phyloP scores from a whole-genome alignment of 495 filamentous ascomycete genomes.

The Talaromyces nanjingensis region DNA sequence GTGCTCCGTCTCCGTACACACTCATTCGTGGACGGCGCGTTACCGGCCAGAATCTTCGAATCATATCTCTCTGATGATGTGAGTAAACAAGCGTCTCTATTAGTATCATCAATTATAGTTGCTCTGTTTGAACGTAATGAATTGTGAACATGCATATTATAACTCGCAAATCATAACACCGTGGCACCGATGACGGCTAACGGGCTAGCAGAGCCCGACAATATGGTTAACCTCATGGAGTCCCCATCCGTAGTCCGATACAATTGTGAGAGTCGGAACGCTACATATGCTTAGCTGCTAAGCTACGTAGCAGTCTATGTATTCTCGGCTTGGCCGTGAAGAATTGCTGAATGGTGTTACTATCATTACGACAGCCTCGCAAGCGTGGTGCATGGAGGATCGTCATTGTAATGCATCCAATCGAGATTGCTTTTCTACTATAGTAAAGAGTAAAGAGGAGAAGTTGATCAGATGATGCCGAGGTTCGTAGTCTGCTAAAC shows the following conservation, averaged over 20 bases:
- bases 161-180: not conserved
- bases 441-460: not conserved
- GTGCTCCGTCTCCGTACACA: not conserved
- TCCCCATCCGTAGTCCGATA: not conserved
- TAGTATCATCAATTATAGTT: too few relatives aligned
- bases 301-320: not conserved
- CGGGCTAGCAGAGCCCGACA: slow-evolving; percentile 5
- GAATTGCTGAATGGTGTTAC: not conserved
- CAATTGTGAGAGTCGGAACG: not conserved
- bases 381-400: not conserved
- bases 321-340: not conserved
- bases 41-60: not conserved
- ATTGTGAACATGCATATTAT: not conserved
- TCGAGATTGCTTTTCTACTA: not conserved
- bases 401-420: not conserved
- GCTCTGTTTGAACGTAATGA: too few relatives aligned
- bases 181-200: not conserved
- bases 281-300: not conserved
- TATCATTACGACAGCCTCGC: not conserved
- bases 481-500: not conserved
- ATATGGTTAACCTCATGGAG: slow-evolving; percentile 7
- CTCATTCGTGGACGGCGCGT: too few relatives aligned
- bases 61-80: too few relatives aligned
- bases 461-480: not conserved
- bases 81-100: too few relatives aligned